Percentiles rank a stretch among this genome's conserved stretches.
phyloP scores from a whole-genome alignment of 352 stramenopile species.

The Phytophthora agathidicida region DNA sequence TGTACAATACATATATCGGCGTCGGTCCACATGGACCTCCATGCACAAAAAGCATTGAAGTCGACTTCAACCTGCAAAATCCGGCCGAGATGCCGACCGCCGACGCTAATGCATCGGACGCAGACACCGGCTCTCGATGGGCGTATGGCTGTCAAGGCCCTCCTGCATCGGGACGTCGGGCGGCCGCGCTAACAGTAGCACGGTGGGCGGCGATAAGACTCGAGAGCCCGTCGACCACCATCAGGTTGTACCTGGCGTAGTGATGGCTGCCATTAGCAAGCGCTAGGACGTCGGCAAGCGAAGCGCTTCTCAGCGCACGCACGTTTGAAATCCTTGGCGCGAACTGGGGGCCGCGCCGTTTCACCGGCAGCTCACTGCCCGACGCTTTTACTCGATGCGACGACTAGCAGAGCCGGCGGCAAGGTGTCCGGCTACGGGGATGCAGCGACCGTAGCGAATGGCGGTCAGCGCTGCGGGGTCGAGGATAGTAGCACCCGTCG shows the following conservation, averaged over 20 bases:
- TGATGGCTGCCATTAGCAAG: constrained; percentile 10
- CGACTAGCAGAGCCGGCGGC: constrained; percentile 11
- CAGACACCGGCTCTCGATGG: constrained; percentile 11
- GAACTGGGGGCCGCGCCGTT: constrained; percentile 1
- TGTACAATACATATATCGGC: constrained; percentile 12
- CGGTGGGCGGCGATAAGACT: not conserved
- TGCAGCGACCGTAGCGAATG: constrained; percentile 1
- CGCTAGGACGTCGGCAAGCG: not conserved
- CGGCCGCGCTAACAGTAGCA: not conserved
- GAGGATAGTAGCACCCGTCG: constrained; percentile 8
- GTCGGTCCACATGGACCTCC: constrained; percentile 1
- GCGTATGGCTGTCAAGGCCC: not conserved
- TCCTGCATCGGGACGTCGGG: not conserved
- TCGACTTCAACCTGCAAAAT: constrained; percentile 19
- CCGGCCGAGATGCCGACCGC: too few species aligned
- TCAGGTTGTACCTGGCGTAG: not conserved
- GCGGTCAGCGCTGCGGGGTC: not conserved
- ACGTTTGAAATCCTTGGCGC: not conserved
- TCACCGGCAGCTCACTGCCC: constrained; percentile 13
- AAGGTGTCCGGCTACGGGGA: constrained; percentile 8
- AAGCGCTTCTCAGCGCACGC: not conserved
- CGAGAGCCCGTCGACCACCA: not conserved
- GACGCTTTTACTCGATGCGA: constrained; percentile 18
- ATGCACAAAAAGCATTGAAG: too few species aligned
- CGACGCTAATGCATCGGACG: constrained; percentile 18